Evolutionary conservation across 768 basidiomycete species (phyloP), one percentile per base, ranked within the genome.

Genomic region (Phaeolepiota aurea): DNA sequence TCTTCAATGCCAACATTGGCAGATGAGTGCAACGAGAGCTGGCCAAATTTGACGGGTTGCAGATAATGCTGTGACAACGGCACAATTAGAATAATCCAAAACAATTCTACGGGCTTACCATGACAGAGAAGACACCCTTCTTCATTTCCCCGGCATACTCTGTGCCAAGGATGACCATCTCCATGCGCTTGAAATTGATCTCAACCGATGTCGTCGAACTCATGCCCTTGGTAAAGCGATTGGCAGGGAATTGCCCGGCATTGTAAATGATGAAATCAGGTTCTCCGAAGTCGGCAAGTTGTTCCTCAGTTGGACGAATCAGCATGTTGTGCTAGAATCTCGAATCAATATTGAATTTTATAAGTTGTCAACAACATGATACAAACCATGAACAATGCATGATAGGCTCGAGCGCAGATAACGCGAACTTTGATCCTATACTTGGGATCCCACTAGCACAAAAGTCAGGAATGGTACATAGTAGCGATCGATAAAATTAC

Each of bases 191-290:
- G 69, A 99, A 98, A 78, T 99, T 99, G 73, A 99, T 90, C 68
- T 97, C 94, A 37, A 99, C 94, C 2, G 93, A 96, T 4, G 96
- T 98, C 20, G 92, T 89, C 7, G 92, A 96, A 46, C 90, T 94
- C 96, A 98, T 98, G 64, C 96, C 96, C 72, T 96, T 91, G 45
- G 96, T 99, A 77, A 98, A 98, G 32, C 96, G 87, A 64, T 99
- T 99, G 52, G 96, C 96, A 11, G 96, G 94, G 83, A 99, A 98
- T 63, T 97, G 93, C 48, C 96, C 96, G 34, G 96, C 96, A 64
- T 98, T 98, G 79, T 98, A 97, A 64, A 99, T 97, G 69, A 91
- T 96, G 64, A 99, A 99, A 58, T 99, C 96, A 33, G 96, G 96
- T 55, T 94, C 89, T 58, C 94, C 96, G 58, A 96, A 99, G 57